Base-by-base conservation (phyloP, 2,329 filamentous ascomycete species). In the Neonectria coccinea region DNA sequence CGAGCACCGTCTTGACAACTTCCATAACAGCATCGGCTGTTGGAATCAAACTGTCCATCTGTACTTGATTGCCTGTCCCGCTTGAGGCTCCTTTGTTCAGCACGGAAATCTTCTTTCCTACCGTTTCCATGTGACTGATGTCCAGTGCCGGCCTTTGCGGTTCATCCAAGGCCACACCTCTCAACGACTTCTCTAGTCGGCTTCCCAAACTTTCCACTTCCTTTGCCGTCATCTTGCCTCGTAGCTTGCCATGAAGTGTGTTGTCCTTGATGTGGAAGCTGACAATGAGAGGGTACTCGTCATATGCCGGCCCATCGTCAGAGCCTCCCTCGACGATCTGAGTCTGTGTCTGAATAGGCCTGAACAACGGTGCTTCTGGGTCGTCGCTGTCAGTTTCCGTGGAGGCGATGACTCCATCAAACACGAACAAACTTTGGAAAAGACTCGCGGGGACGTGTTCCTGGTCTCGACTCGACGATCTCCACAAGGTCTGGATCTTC, bases 381-480 rank as follows among this genome's bases (percentile, higher is more conserved):
- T 5, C 20, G 12, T 25, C 22, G 20, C 5, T 48, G 12, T 48
- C 2, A n/a, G 6, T 29, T 14, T n/a, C 44, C 25, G 44, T 12
- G 3, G 44, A n/a, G 16, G 29, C 9, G 1, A 68, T 59, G n/a
- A 66, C 61, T 12, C 69, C 71, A 29, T 73, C 70, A 31, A 70
- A 73, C 4, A 73, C 71, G 50, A 73, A 73, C 41, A 73, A 42
- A 54, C 71, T 73, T 44, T 73, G 67, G 59, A 73, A 73, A 1
- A 73, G 67, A 18, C 62, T 63, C 0, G 62, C 56, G 1, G 66
- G 29, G 11, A 59, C 53, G 22, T 64, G 44, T 2, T 57, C 50
- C 16, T 25, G 42, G 31, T 56, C 62, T 4, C 42, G 27, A 5
- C 65, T 56, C 20, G 70, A 69, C 8, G 64, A 68, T 53, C 70